phyloP scores from a whole-genome alignment of 805 yeast genomes.

The Candida manassasensis region DNA sequence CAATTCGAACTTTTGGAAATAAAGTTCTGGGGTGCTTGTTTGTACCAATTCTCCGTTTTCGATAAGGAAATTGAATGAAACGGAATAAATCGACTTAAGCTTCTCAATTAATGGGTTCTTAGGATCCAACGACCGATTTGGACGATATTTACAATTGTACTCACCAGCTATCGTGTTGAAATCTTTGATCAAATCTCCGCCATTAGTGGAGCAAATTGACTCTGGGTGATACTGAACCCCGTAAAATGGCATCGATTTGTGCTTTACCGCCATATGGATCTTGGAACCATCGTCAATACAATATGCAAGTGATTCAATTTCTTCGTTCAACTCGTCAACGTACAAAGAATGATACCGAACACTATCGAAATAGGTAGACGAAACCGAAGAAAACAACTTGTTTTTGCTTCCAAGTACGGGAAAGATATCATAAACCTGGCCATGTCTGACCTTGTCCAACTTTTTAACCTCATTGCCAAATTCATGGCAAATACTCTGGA shows the following conservation, averaged over 20 bases:
- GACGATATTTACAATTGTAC: slow-evolving; percentile 24
- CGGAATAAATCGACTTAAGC: slow-evolving; percentile 4
- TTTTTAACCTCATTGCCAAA: slow-evolving; percentile 54
- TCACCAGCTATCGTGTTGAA: slow-evolving; percentile 50
- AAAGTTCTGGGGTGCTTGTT: slow-evolving; percentile 6
- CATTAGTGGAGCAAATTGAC: slow-evolving; percentile 75
- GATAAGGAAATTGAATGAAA: slow-evolving; percentile 7
- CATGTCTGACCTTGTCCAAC: slow-evolving; percentile 68
- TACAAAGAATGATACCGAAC: slow-evolving; percentile 89
- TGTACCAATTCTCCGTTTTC: slow-evolving; percentile 8
- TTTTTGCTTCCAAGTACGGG: slow-evolving; percentile 39
- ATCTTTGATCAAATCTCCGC: slow-evolving; percentile 53
- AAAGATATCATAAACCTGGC: slow-evolving; percentile 63
- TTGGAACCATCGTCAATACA: slow-evolving; percentile 33
- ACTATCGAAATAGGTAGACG: slow-evolving; percentile 43
- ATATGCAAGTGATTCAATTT: slow-evolving; percentile 56
- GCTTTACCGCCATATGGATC: slow-evolving; percentile 78
- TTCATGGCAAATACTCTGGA: slow-evolving; percentile 70
- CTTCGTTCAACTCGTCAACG: slow-evolving; percentile 34
- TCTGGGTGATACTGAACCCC: slow-evolving; percentile 99
- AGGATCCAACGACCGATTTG: slow-evolving; percentile 12
- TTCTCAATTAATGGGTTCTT: neutral
- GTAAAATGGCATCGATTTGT: slow-evolving; percentile 58
- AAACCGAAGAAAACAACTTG: slow-evolving; percentile 17
- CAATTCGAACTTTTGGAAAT: slow-evolving; percentile 12